Base-by-base conservation (phyloP, 179 eudicot species). In the Beta lomatogona region DNA sequence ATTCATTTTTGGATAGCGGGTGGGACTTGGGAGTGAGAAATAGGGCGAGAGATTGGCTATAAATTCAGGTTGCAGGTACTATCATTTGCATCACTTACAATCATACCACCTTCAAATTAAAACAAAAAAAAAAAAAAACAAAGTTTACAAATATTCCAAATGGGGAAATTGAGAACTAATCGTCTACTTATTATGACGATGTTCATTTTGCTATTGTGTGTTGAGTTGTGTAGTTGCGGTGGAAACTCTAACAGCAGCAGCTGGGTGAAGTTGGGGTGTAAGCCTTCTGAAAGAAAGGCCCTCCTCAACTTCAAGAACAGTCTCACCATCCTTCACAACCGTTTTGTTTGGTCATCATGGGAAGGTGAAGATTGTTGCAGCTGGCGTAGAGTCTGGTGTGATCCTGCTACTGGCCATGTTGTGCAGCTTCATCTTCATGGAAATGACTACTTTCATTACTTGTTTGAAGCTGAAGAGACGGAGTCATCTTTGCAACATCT, bases 331-430 rank as follows among this genome's bases (percentile, higher is more conserved):
- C 6, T 8, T 13, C 46, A 61, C 16, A 8, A 45, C 48, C 28
- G 1, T 58, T 22, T 46, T 63, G 79, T 77, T 48, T 61, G n/a
- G 19, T 76, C 79, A 45, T 46, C 79, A 0, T 76, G 79, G 79
- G 59, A 76, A 61, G 79, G 70, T 5, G 71, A 61, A n/a, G 79
- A 76, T 21, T 76, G 79, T 22, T 76, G 70, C 71, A 61, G 10
- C 0, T 76, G 79, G 79, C 13, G 7, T 0, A 63, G 79, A 55
- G 71, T 76, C 0, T 31, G 22, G 22, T 76, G 79, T 48, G 18
- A 76, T 76, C 66, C 52, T 50, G n/a, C 69, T 12, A 76, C 79
- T 4, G 79, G 59, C 44, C 71, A 61, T 5, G 54, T 76, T 16
- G 13, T 76, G 58, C 0, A 64, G 3, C 77, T 73, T 16, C 60